Evolutionary conservation across 345 rosid genomes (phyloP).

Genomic region (Lumnitzera racemosa): DNA sequence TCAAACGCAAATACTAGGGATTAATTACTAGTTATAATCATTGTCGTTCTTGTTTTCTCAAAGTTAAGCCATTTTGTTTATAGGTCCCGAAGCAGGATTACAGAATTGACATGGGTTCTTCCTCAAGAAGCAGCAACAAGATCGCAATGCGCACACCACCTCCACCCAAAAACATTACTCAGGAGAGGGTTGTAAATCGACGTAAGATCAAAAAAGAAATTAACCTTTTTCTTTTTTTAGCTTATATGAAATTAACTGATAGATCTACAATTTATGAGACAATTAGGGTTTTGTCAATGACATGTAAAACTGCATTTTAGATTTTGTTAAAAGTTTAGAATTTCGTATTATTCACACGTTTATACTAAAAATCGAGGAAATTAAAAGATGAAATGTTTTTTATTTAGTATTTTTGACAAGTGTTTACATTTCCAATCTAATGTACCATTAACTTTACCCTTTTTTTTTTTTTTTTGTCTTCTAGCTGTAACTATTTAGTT

Average conservation of each 20-base stretch:
- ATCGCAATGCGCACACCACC: constrained; percentile 33
- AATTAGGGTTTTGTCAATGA: no score
- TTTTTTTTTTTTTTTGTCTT: no score
- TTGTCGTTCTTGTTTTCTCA: no score
- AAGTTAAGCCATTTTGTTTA: background rate
- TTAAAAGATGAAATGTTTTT: background rate
- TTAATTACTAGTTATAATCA: no score
- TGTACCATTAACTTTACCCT: no score
- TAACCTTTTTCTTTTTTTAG: background rate
- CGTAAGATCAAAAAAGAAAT: constrained; percentile 36
- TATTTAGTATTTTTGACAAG: background rate
- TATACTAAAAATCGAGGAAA: background rate
- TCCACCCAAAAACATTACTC: constrained; percentile 20
- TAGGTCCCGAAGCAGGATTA: constrained; percentile 50
- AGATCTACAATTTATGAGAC: no score
- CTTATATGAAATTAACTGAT: no score
- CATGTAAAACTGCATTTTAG: no score
- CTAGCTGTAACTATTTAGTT: no score
- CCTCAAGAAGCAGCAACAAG: constrained; percentile 54
- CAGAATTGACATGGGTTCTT: constrained; percentile 50
- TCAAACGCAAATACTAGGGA: no score
- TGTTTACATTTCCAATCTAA: background rate
- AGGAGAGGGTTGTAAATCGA: constrained; percentile 59
- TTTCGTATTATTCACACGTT: background rate
- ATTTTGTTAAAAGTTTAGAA: no score